A percentile compares a stretch with the other conserved stretches of the same genome.
Evolutionary conservation across 306 rosid genomes (phyloP).

Genomic region (Dryas octopetala): DNA sequence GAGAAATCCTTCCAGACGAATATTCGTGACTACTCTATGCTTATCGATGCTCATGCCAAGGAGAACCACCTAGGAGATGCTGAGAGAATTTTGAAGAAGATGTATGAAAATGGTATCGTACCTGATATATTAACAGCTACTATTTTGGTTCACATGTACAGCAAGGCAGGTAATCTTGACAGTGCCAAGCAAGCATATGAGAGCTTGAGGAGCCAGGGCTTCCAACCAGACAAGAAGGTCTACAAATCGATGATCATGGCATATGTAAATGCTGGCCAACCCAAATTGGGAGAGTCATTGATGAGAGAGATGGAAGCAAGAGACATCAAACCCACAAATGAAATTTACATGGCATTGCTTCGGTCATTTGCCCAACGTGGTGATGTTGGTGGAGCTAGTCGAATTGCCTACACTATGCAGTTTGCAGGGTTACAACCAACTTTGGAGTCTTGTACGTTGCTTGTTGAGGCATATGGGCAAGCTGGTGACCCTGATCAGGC

Average conservation of each 20-base stretch:
- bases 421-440: conserved; percentile 54
- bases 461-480: conserved; percentile 55
- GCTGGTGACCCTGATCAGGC: conserved; percentile 54
- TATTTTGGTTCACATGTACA: conserved; percentile 68
- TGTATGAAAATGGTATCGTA: conserved; percentile 58
- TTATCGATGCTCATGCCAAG: conserved; percentile 67
- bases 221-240: conserved; percentile 59
- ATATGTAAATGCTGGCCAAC: conserved; percentile 59
- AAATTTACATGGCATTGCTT: conserved; percentile 70
- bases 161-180: conserved; percentile 70
- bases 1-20: conserved; percentile 78
- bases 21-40: conserved; percentile 69
- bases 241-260: conserved; percentile 74
- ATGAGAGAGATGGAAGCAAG: conserved; percentile 67
- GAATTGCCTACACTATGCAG: conserved; percentile 55
- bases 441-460: conserved; percentile 61
- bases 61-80: conserved; percentile 60
- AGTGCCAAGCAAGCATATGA: conserved; percentile 62
- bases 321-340: conserved; percentile 54
- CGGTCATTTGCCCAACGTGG: conserved; percentile 50
- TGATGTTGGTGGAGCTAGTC: conserved; percentile 40
- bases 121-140: conserved; percentile 57
- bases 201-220: conserved; percentile 59
- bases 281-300: conserved; percentile 41
- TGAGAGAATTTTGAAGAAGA: conserved; percentile 69